Evolutionary conservation across 2,329 filamentous ascomycete genomes (phyloP).

Genomic region (Nigrospora osmanthi): DNA sequence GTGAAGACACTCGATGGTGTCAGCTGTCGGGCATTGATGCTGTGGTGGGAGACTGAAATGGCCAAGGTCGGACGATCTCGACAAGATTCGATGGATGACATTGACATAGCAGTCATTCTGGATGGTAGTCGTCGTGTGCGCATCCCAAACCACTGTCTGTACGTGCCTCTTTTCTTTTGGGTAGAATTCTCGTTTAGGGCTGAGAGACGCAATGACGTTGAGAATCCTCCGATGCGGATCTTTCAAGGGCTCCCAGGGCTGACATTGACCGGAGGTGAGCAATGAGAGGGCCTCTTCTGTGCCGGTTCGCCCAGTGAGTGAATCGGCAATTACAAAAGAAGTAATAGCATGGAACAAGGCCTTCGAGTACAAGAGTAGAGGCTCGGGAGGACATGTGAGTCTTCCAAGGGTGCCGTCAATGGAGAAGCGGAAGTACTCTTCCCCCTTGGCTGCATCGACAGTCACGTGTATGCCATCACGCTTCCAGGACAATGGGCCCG

Average conservation of each 20-base stretch:
- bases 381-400: not conserved
- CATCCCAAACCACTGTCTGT: conserved; percentile 27
- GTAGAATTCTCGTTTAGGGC: conserved; percentile 25
- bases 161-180: conserved; percentile 22
- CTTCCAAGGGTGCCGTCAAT: not conserved
- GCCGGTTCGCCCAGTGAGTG: conserved; percentile 49
- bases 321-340: conserved; percentile 48
- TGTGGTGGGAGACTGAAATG: conserved; percentile 7
- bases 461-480: conserved; percentile 32
- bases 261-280: conserved; percentile 39
- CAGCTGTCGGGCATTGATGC: too few relatives aligned
- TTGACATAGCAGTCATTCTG: conserved; percentile 29
- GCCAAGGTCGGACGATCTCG: conserved; percentile 19
- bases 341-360: conserved; percentile 47
- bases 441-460: conserved; percentile 28
- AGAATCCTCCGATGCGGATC: conserved; percentile 2
- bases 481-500: conserved; percentile 26
- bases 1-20: not conserved
- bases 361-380: not conserved
- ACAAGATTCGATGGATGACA: conserved; percentile 18
- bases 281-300: conserved; percentile 49
- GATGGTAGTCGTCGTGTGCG: conserved; percentile 21
- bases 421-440: not conserved
- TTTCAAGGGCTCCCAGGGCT: conserved; percentile 35
- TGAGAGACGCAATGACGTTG: conserved; percentile 15